These are phyloP conservation scores for Penicillium frequentans DNA, from an alignment of 2,329 filamentous ascomycete genomes.

Conservation along the genomic window DNA sequence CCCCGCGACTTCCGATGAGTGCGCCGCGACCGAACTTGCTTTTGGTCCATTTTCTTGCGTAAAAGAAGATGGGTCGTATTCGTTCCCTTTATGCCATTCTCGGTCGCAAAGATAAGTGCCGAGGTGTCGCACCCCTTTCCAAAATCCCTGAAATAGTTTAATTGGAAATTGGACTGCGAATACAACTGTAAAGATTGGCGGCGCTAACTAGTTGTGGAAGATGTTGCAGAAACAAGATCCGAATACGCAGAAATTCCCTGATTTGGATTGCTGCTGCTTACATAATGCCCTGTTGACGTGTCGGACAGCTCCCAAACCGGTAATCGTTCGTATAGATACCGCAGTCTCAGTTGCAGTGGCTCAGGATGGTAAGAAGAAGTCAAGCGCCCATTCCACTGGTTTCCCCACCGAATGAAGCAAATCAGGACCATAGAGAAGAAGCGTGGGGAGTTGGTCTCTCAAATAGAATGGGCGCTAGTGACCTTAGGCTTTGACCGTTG, in stretches of 20 bases:
- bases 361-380: too few relatives aligned
- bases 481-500: too few relatives aligned
- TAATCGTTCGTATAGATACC: not conserved
- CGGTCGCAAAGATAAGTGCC: not conserved
- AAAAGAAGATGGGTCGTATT: conserved; percentile 7
- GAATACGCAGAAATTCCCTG: conserved; percentile 12
- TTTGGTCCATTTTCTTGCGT: not conserved
- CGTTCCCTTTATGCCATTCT: conserved; percentile 13
- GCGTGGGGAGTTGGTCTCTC: too few relatives aligned
- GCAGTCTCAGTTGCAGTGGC: too few relatives aligned
- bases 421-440: too few relatives aligned
- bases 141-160: not conserved
- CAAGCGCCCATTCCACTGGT: too few relatives aligned
- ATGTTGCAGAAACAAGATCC: not conserved
- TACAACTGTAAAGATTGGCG: not conserved
- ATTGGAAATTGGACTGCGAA: not conserved
- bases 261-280: not conserved
- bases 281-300: too few relatives aligned
- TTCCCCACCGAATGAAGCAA: too few relatives aligned
- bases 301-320: not conserved
- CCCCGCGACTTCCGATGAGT: conserved; percentile 35
- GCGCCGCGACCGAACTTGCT: conserved; percentile 22
- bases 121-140: not conserved
- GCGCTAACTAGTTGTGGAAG: not conserved
- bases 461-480: too few relatives aligned